Evolutionary conservation across 2,329 filamentous ascomycete genomes (phyloP).

Genomic region (Fusarium pseudocircinatum): DNA sequence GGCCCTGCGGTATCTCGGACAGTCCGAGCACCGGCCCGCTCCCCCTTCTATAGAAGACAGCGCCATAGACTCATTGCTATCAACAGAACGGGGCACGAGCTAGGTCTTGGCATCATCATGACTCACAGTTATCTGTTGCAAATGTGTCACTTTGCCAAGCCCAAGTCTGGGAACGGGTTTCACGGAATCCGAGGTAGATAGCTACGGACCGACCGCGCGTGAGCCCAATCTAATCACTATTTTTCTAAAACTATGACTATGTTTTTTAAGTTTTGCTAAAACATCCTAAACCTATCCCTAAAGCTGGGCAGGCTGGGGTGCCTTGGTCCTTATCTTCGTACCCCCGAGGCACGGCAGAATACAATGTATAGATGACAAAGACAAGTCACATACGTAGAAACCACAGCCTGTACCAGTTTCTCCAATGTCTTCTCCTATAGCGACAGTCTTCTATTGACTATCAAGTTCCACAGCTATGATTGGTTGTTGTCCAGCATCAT

Average conservation of each 20-base stretch:
- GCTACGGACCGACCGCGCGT: no score
- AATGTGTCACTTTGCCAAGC: not conserved
- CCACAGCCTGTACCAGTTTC: no score
- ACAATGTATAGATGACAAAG: no score
- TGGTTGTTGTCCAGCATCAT: constrained; percentile 10
- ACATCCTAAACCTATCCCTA: no score
- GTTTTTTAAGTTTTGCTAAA: no score
- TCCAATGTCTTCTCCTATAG: fast-evolving
- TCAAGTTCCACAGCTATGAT: fast-evolving
- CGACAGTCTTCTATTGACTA: fast-evolving
- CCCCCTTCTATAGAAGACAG: not conserved
- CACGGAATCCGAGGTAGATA: no score
- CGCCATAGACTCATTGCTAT: not conserved
- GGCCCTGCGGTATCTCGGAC: constrained; percentile 7
- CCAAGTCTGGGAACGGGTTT: not conserved
- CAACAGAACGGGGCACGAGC: not conserved
- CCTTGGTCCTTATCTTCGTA: no score
- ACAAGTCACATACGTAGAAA: no score
- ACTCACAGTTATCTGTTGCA: fast-evolving
- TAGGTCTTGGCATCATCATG: not conserved
- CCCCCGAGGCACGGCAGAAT: no score
- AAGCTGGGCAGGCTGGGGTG: no score
- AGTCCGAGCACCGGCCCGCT: not conserved
- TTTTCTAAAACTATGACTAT: no score
- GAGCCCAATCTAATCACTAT: not conserved